These are phyloP conservation scores for Sclerotinia nivalis DNA, from an alignment of 2,329 filamentous ascomycete species.

Conservation along the genomic window DNA sequence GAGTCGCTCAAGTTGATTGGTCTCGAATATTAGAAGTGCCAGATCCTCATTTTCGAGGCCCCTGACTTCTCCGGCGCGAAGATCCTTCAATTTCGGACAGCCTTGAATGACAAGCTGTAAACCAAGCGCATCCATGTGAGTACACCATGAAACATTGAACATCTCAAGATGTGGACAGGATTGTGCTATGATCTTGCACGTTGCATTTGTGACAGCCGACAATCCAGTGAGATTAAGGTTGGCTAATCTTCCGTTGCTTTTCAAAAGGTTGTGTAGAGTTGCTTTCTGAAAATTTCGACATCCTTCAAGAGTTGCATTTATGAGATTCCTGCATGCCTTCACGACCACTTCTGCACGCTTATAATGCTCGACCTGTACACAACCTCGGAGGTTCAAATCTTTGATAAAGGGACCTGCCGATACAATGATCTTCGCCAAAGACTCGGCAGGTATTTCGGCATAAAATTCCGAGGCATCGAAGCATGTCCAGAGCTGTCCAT, in stretches of 20 bases:
- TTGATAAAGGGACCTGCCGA: constrained; percentile 86
- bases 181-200: constrained; percentile 81
- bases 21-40: constrained; percentile 72
- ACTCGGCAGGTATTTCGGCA: constrained; percentile 78
- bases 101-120: constrained; percentile 70
- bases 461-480: constrained; percentile 88
- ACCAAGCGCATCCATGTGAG: constrained; percentile 76
- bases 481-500: constrained; percentile 88
- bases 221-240: constrained; percentile 86
- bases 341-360: constrained; percentile 76
- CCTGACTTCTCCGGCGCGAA: constrained; percentile 77
- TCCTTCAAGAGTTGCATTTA: constrained; percentile 85
- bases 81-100: constrained; percentile 73
- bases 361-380: constrained; percentile 81
- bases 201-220: constrained; percentile 74
- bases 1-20: constrained; percentile 80
- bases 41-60: constrained; percentile 76
- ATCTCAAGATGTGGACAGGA: constrained; percentile 80
- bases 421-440: constrained; percentile 80
- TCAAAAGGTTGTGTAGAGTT: constrained; percentile 75
- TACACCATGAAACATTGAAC: constrained; percentile 92
- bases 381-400: constrained; percentile 87
- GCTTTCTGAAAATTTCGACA: constrained; percentile 79
- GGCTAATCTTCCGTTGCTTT: constrained; percentile 73
- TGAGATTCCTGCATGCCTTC: constrained; percentile 82